Evolutionary conservation across 2,329 filamentous ascomycete species (phyloP), one percentile per base, ranked within the genome.

Genomic region (Nothophoma quercina): DNA sequence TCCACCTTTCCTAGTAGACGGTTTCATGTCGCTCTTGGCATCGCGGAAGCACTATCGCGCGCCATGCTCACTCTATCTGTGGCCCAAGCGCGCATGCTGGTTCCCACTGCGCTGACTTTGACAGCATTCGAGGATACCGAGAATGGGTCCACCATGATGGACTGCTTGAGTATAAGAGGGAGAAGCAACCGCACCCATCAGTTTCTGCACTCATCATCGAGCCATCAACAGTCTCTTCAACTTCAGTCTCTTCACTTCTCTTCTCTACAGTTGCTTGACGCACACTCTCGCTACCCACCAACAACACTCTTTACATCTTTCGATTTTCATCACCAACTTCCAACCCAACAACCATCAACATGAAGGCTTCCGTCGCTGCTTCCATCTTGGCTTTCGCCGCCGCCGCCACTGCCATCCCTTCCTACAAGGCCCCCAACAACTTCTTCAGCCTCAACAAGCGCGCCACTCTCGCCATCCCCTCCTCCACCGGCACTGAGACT

Each of bases 301-400:
- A 23, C 38, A 29, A 38, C 46, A 44, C 13, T 40, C 48, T 45
- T 62, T 71, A 41, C 49, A 44, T 45, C 34, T 51, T 43, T 48
- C 35, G 46, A 48, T 40, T 34, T 38, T 35, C 48, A 51, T 23
- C 23, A 35, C 42, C 28, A 26, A 25, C 19, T 41, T 36, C 25
- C 32, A 51, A 29, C 40, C 48, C 43, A 33, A 42, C 45, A 16
- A 51, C 34, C 28, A 44, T 56, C 60, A 65, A 55, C 49, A 67
- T 67, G 64, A 63, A 67, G 58, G 60, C 48, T 54, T 56, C 61
- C 33, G 25, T 65, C 48, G 51, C 56, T 55, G 56, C 60, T 55
- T 51, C 63, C 41, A 56, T 64, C 50, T 36, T 67, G 45, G 58
- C 59, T 51, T 42, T 68, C 35, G 58, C 56, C 34, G 55, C 56